Base-by-base conservation (phyloP, 345 rosid species). In the Sisymbrium irio region DNA sequence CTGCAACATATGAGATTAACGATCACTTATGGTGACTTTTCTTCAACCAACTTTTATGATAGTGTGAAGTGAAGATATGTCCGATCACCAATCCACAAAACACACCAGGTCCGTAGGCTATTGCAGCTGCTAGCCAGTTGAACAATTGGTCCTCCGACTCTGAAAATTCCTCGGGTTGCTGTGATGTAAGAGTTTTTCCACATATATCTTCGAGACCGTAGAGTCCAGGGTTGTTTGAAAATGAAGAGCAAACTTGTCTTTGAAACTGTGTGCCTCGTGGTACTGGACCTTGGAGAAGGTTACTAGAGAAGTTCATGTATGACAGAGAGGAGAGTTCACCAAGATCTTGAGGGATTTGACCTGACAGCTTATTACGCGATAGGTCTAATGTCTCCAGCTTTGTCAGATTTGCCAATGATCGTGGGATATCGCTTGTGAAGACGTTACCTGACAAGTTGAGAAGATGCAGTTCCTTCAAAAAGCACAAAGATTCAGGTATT, bases 181-280 rank as follows among this genome's bases (percentile, higher is more conserved):
- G 20, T 30, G 55, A 19, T 32, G 55, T 42, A 30, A 42, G 64
- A 42, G 3, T 44, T 58, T 45, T 7, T 8, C 36, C 46, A 58
- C 66, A 69, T 0, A 58, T 69, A 0, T 69, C 58, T 33, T 69
- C 65, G 3, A 69, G 57, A 0, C 74, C 74, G 0, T 45, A 20
- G 10, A 69, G 56, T 58, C 17, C 0, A 32, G 7, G 57, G 30
- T 58, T 69, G 12, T 10, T 46, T 17, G 0, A 2, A 37, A 45
- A 69, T 6, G 65, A 69, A 57, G 61, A 51, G 19, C 58, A 65
- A 1, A 18, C 0, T 5, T 65, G 69, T 0, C 58, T 47, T 47
- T 47, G 69, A 65, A 67, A 67, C 61, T 51, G 61, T 36, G 71
- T 67, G 61, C 61, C 27, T 25, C 62, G 27, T 51, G 71, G 61